Base-by-base conservation (phyloP, 805 yeast species). In the Priceomyces carsonii region DNA sequence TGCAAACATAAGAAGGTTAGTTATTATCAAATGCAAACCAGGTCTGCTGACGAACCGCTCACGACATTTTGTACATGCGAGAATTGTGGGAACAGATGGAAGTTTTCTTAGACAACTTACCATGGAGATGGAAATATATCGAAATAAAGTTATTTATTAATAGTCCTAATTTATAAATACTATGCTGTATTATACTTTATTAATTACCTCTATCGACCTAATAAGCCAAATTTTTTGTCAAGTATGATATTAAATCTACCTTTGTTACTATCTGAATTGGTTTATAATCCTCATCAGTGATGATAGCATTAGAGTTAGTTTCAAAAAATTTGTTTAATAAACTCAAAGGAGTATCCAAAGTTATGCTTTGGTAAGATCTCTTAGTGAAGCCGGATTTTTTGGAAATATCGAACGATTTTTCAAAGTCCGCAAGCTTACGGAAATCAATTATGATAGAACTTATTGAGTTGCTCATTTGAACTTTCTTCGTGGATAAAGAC, bases 51-150 rank as follows among this genome's bases (percentile, higher is more conserved):
- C 78, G 99, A 93, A 65, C 99, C 99, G 40, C 76, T 93, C 53
- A 93, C 99, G 6, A 93, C 99, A 1, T 93, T 93, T 59, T 93
- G 99, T 70, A 90, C 96, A 3, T 93, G 99, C 69, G 97, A 90
- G 55, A 87, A 79, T 47, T 93, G 99, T 69, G 98, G 98, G 44
- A 88, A 93, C 57, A 79, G 98, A 62, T 93, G 99, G 99, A 93
- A 93, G 64, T 93, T 93, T 58, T 85, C 95, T 20, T 90, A 59
- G 39, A 4, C 12, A 6, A 18, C 14, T n/a, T 16, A 16, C 10
- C 12, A 12, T 12, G 26, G n/a, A 15, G 26, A 23, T 23, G 14
- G 8, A 15, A 23, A 12, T 23, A 23, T 12, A 23, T 12, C 14
- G n/a, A 23, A 13, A 23, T 23, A 15, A 13, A 12, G 26, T 23